Base-by-base conservation (phyloP, 116 monocot genomes). In the Phalaenopsis hybrid region DNA sequence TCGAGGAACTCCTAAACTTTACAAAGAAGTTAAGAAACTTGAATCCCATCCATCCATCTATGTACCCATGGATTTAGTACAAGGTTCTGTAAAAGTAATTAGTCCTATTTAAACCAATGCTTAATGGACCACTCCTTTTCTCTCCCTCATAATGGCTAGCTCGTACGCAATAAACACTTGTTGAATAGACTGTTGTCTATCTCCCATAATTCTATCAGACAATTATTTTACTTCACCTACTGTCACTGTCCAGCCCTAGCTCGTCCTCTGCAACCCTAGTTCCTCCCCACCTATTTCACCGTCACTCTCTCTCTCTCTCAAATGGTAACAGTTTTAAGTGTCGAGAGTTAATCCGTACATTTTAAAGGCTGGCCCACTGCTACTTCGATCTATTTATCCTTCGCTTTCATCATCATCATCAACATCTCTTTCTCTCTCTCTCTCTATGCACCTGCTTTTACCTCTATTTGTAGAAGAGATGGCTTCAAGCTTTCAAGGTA, bases 251-350 rank as follows among this genome's bases (percentile, higher is more conserved):
- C 67, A 55, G 55, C 55, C 55, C 55, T 55, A 55, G 55, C 55
- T 55, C 25, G 65, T 65, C 21, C 67, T 67, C 67, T 67, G 43
- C 37, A 73, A 31, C 41, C 73, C 37, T 73, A 73, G 41, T 41
- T 73, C 73, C 41, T 73, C 43, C 73, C 43, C 41, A 16, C 17
- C 4, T 73, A 21, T 73, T 73, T 73, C 41, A 73, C 13, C 48
- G 23, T 17, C 57, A 18, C 61, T 9, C 16, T 74, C 81, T 81
- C 74, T 41, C 52, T 81, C 52, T 48, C 80, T 81, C 52, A 33
- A 51, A 55, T 55, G 48, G 5, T 74, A 28, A 43, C 41, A 73
- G 25, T 58, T 41, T 41, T 77, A 34, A 74, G 44, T 28, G 33
- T 5, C 4, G 74, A 41, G 74, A 4, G 41, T 16, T 55, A 17